These are phyloP conservation scores for Lithohypha guttulata DNA, from an alignment of 2,329 filamentous ascomycete genomes.

Conservation along the genomic window DNA sequence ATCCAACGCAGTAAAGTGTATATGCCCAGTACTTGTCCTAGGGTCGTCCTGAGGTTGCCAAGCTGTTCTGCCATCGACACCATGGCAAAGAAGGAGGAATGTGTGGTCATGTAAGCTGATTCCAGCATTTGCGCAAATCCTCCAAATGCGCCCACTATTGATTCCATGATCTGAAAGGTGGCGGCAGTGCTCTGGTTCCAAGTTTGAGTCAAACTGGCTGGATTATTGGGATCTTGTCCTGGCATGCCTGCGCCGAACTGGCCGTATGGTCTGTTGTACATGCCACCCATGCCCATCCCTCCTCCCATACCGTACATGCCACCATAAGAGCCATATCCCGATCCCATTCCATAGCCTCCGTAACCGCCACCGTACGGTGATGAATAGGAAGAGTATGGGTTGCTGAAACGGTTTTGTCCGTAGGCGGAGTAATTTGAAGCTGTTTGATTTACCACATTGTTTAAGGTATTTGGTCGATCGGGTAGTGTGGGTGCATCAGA, in stretches of 20 bases:
- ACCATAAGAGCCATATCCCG: slow-evolving; percentile 22
- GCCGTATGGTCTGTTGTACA: slow-evolving; percentile 29
- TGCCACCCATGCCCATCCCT: slow-evolving; percentile 39
- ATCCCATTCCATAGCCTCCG: slow-evolving; percentile 36
- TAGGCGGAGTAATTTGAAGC: slow-evolving; percentile 68
- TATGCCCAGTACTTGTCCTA: slow-evolving; percentile 87
- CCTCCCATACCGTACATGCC: slow-evolving; percentile 28
- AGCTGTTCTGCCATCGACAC: slow-evolving; percentile 97
- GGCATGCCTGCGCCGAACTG: slow-evolving; percentile 38
- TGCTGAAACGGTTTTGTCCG: slow-evolving; percentile 45
- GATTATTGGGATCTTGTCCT: slow-evolving; percentile 63
- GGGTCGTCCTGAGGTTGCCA: slow-evolving; percentile 79
- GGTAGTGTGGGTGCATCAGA: slow-evolving; percentile 62
- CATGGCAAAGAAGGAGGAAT: slow-evolving; percentile 99
- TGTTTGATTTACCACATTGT: slow-evolving; percentile 73
- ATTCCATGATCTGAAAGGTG: slow-evolving; percentile 97
- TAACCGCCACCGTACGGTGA: slow-evolving; percentile 34
- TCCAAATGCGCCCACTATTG: slow-evolving; percentile 89
- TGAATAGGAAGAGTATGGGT: slow-evolving; percentile 31
- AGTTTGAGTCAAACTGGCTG: slow-evolving; percentile 85
- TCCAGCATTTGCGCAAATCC: slow-evolving; percentile 99
- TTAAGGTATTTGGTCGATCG: slow-evolving; percentile 66
- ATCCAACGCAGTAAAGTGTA: slow-evolving; percentile 95
- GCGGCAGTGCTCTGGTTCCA: slow-evolving; percentile 92
- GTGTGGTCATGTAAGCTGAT: slow-evolving; percentile 98